Evolutionary conservation across 1,284 basidiomycete species (phyloP).

Genomic region (Heterobasidion parviporum): DNA sequence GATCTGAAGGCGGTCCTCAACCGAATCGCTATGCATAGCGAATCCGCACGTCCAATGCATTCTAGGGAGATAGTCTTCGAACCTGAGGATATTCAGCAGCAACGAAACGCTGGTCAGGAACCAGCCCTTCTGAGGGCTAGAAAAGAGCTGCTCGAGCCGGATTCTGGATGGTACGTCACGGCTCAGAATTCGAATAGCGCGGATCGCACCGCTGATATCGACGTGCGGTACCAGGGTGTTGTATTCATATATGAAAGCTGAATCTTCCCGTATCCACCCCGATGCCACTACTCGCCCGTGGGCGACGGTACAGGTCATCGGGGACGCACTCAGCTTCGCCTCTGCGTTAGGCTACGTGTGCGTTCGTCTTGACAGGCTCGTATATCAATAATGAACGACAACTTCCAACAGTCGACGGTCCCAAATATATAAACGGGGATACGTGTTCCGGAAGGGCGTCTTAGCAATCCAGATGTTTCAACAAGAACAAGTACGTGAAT

Average conservation of each 20-base stretch:
- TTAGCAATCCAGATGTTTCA: conserved; percentile 76
- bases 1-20: conserved; percentile 57
- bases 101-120: conserved; percentile 50
- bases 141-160: conserved; percentile 55
- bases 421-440: conserved; percentile 74
- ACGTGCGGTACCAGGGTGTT: conserved; percentile 40
- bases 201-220: too few relatives aligned
- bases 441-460: conserved; percentile 58
- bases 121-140: conserved; percentile 65
- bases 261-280: conserved; percentile 67
- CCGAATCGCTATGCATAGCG: conserved; percentile 67
- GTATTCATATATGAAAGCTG: conserved; percentile 72
- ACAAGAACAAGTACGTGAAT: conserved; percentile 57
- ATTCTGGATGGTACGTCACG: conserved; percentile 48
- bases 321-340: conserved; percentile 70
- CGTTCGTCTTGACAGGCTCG: conserved; percentile 1
- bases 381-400: background rate
- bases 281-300: conserved; percentile 78
- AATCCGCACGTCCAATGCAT: conserved; percentile 63
- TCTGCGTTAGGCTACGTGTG: conserved; percentile 68
- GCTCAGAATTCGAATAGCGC: background rate
- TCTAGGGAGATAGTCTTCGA: conserved; percentile 69
- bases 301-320: conserved; percentile 66
- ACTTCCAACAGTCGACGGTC: conserved; percentile 42
- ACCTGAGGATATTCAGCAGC: conserved; percentile 54